These are phyloP conservation scores for Talaromyces sp. DNA, from an alignment of 2,329 filamentous ascomycete genomes.

Conservation along the genomic window DNA sequence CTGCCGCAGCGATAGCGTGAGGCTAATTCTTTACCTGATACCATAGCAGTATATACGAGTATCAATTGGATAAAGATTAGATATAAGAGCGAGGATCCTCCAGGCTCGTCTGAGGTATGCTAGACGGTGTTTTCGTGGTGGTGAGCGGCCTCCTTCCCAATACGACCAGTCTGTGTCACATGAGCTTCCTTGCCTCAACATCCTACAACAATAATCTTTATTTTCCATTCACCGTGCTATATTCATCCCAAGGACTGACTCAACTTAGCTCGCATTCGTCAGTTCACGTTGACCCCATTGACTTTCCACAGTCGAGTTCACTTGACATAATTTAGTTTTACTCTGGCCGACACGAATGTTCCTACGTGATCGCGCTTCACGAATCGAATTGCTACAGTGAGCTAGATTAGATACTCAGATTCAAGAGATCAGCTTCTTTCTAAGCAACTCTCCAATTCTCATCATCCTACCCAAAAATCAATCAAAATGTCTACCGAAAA, in stretches of 20 bases:
- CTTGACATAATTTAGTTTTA: neutral
- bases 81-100: neutral
- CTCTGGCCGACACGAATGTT: neutral
- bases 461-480: neutral
- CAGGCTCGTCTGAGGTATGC: neutral
- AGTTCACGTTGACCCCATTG: neutral
- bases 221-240: neutral
- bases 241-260: neutral
- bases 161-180: neutral
- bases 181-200: neutral
- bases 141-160: neutral
- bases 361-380: neutral
- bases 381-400: neutral
- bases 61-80: neutral
- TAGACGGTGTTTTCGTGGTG: neutral
- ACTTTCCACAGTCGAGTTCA: neutral
- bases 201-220: neutral
- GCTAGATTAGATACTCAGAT: too few species aligned
- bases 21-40: neutral
- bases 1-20: neutral
- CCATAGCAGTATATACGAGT: too few species aligned
- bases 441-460: neutral
- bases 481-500: conserved; percentile 1
- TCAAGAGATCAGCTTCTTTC: neutral
- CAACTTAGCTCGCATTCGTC: neutral